phyloP scores from a whole-genome alignment of 139 green algal species.

The Chlorella sorokiniana region DNA sequence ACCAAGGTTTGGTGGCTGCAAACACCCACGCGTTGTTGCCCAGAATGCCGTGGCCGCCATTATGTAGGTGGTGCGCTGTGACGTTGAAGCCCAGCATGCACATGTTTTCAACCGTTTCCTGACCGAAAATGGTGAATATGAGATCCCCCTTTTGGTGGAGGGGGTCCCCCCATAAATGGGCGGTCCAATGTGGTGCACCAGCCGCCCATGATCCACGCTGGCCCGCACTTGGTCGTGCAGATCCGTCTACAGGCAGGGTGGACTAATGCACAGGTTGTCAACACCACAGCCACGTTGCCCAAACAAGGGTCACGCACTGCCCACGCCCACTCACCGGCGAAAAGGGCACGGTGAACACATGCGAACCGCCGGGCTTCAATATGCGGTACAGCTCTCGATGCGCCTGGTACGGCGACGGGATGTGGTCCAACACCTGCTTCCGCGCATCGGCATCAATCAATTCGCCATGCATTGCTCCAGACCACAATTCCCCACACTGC shows the following conservation, averaged over 20 bases:
- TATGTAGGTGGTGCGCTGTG: neutral
- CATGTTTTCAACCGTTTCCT: slow-evolving; percentile 17
- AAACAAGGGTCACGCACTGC: neutral
- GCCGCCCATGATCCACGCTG: slow-evolving; percentile 10
- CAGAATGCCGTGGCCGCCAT: slow-evolving; percentile 9
- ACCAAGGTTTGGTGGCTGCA: neutral
- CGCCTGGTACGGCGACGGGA: slow-evolving; percentile 22
- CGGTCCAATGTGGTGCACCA: slow-evolving; percentile 2
- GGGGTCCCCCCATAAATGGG: slow-evolving; percentile 13
- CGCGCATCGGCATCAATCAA: neutral
- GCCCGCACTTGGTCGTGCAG: slow-evolving; percentile 10
- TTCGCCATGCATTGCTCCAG: no score
- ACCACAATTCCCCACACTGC: no score
- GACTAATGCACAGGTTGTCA: neutral
- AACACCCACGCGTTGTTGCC: slow-evolving; percentile 27
- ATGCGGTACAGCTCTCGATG: slow-evolving; percentile 13
- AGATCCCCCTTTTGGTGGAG: slow-evolving; percentile 13
- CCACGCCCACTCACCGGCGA: neutral
- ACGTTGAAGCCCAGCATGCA: slow-evolving; percentile 24
- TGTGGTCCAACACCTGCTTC: slow-evolving; percentile 3
- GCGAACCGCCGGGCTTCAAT: slow-evolving; percentile 22
- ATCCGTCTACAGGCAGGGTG: neutral
- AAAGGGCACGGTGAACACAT: slow-evolving; percentile 27
- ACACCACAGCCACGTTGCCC: neutral
- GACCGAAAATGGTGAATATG: slow-evolving; percentile 26